Percentiles rank a stretch among this genome's conserved stretches.
Conservation (phyloP, 495 filamentous ascomycete genomes). For the Penicillium dipodomyicola region DNA sequence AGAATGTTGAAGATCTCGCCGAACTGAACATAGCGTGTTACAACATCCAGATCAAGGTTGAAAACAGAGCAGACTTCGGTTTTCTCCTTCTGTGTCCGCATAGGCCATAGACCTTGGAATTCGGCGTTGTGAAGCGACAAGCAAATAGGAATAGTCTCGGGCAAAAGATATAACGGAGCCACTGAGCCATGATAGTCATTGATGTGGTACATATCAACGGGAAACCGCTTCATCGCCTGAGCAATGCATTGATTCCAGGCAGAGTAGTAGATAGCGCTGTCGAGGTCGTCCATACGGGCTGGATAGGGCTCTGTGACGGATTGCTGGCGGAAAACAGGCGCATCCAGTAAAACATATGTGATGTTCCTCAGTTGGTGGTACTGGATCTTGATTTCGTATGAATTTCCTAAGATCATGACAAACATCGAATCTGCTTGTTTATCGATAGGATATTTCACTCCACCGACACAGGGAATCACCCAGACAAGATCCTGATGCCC, state of each 20-base stretch:
- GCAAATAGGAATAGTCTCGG: slow-evolving; percentile 50
- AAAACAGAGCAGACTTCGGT: slow-evolving; percentile 71
- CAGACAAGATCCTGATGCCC: slow-evolving; percentile 67
- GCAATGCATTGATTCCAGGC: slow-evolving; percentile 75
- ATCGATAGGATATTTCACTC: slow-evolving; percentile 62
- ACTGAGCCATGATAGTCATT: slow-evolving; percentile 79
- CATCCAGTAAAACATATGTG: slow-evolving; percentile 69
- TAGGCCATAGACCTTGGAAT: slow-evolving; percentile 72
- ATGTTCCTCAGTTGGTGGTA: slow-evolving; percentile 66
- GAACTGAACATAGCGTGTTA: slow-evolving; percentile 53
- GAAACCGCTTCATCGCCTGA: slow-evolving; percentile 55
- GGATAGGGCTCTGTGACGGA: slow-evolving; percentile 66
- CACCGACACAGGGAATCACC: slow-evolving; percentile 75
- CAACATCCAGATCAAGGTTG: slow-evolving; percentile 51
- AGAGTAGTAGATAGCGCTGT: slow-evolving; percentile 69
- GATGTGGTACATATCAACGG: slow-evolving; percentile 73
- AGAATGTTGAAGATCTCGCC: slow-evolving; percentile 70
- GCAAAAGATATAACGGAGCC: slow-evolving; percentile 68
- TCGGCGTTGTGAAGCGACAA: slow-evolving; percentile 67
- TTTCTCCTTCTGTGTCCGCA: slow-evolving; percentile 64
- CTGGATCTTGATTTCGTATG: slow-evolving; percentile 63
- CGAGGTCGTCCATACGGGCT: slow-evolving; percentile 71
- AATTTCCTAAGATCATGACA: slow-evolving; percentile 62
- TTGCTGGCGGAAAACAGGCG: slow-evolving; percentile 68
- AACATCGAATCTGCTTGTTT: slow-evolving; percentile 60